phyloP scores from a whole-genome alignment of 495 filamentous ascomycete genomes.

The Hypoxylon rickii region DNA sequence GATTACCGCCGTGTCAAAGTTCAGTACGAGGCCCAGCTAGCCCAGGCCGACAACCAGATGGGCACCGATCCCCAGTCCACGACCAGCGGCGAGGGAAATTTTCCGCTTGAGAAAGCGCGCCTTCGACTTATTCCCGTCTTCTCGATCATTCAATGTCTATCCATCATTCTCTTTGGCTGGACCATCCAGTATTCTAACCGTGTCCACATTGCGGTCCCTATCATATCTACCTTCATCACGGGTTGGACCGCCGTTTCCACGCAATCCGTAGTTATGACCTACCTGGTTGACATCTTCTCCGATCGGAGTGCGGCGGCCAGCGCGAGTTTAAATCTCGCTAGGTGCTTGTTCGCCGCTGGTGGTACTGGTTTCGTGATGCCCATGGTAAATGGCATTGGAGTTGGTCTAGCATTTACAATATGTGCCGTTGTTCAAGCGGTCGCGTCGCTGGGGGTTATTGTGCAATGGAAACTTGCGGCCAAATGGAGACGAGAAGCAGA shows the following conservation, averaged over 20 bases:
- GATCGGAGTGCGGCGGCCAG: slow-evolving; percentile 43
- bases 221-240: slow-evolving; percentile 45
- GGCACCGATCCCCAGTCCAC: slow-evolving; percentile 2
- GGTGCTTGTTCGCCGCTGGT: slow-evolving; percentile 47
- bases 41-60: slow-evolving; percentile 9
- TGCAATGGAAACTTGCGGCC: slow-evolving; percentile 49
- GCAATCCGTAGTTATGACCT: slow-evolving; percentile 45
- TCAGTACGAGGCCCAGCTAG: slow-evolving; percentile 27
- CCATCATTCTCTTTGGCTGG: slow-evolving; percentile 47
- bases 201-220: slow-evolving; percentile 41
- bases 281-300: slow-evolving; percentile 48
- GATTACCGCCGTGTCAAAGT: slow-evolving; percentile 47
- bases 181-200: slow-evolving; percentile 33
- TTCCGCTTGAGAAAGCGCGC: slow-evolving; percentile 48
- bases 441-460: slow-evolving; percentile 41
- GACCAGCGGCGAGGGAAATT: slow-evolving; percentile 18
- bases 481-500: slow-evolving; percentile 44
- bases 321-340: slow-evolving; percentile 46
- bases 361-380: slow-evolving; percentile 44
- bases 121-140: slow-evolving; percentile 42
- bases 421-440: slow-evolving; percentile 46
- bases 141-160: slow-evolving; percentile 37
- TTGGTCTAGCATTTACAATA: slow-evolving; percentile 47
- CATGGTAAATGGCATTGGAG: slow-evolving; percentile 42
- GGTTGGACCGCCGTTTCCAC: slow-evolving; percentile 48